Base-by-base conservation (phyloP, 371 early-diverging fungal species). In the Zychaea mexicana region DNA sequence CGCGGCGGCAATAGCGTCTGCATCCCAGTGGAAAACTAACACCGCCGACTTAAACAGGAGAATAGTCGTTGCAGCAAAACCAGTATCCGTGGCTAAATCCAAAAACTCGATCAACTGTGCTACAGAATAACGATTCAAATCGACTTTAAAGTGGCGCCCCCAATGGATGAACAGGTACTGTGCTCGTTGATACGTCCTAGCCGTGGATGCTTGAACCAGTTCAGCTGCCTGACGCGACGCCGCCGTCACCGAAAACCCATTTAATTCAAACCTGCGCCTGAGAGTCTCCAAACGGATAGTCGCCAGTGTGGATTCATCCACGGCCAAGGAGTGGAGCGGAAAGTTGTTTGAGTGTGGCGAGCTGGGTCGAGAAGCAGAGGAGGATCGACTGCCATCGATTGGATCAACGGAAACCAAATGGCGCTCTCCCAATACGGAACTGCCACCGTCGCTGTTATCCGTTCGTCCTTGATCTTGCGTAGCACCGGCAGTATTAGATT, bases 391-490 rank as follows among this genome's bases (percentile, higher is more conserved):
- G 63, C 52, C 57, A 69, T 19, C 2, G n/a, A 21, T 19, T 60
- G 63, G 10, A 67, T 12, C 17, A 61, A n/a, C 0, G 68, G 68
- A 36, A 69, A 70, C 68, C 73, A 73, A 5, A 73, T 28, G 3
- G 67, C 65, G 9, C 39, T 64, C 8, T 46, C 26, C 52, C 49
- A 64, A 24, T 19, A 42, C 2, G 57, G 57, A 4, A 56, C 63
- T 24, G 27, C 63, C 17, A 56, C 27, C 46, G 46, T 63, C 19
- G 21, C 55, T 5, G 6, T 54, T 4, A 63, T 15, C 2, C 31
- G 10, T n/a, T 63, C 55, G 2, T 58, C 58, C 3, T 8, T n/a
- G 21, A 57, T 33, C 52, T 58, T 52, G 4, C 30, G 19, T 0
- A 64, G 36, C n/a, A 6, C 17, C 21, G 15, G 38, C 8, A 33